These are phyloP conservation scores for Cutaneotrichosporon mucoides DNA, from an alignment of 1,284 basidiomycete species.

Conservation along the genomic window DNA sequence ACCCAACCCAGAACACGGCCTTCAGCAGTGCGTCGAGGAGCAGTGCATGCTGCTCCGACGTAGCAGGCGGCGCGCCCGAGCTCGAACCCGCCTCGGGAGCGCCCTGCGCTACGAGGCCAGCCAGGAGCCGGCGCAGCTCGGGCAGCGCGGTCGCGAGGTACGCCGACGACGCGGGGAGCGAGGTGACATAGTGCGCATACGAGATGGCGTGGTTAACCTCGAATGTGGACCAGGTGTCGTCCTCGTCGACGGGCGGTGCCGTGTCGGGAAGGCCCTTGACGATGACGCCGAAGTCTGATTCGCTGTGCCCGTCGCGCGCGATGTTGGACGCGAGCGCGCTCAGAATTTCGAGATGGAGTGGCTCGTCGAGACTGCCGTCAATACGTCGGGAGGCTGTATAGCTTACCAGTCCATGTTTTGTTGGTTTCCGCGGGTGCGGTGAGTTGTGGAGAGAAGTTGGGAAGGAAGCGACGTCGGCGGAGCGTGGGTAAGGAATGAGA, in stretches of 20 bases:
- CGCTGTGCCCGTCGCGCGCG: constrained; percentile 7
- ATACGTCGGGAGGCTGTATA: too few relatives aligned
- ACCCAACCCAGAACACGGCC: constrained; percentile 38
- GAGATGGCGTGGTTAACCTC: constrained; percentile 47
- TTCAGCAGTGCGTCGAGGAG: constrained; percentile 33
- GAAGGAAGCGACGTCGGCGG: too few relatives aligned
- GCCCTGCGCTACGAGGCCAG: constrained; percentile 29
- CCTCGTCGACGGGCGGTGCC: constrained; percentile 22
- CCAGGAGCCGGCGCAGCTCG: constrained; percentile 28
- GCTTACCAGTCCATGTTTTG: constrained; percentile 37
- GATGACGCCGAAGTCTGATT: constrained; percentile 18
- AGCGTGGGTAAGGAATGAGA: too few relatives aligned
- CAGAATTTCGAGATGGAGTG: constrained; percentile 45
- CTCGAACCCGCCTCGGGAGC: constrained; percentile 1
- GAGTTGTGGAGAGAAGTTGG: neutral
- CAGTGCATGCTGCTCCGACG: constrained; percentile 28
- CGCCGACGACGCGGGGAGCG: constrained; percentile 8
- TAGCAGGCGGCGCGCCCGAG: constrained; percentile 9
- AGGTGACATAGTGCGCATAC: constrained; percentile 44
- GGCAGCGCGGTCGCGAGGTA: constrained; percentile 24
- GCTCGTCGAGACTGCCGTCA: constrained; percentile 42
- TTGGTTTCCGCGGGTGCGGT: neutral
- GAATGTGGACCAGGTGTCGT: constrained; percentile 38
- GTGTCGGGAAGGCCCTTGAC: constrained; percentile 25
- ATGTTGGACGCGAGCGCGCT: constrained; percentile 31